Evolutionary conservation across 345 rosid species (phyloP).

Genomic region (rapeseed (Brassica napus)): Da-Ae NC_063445.1:21182501-21183000

Average conservation of each 20-base stretch:
- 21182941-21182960: conserved; percentile 46
- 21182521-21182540: not conserved
- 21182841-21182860: conserved; percentile 96
- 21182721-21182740: not conserved
- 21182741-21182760: conserved; percentile 11
- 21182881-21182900: conserved; percentile 41
- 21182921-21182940: not conserved
- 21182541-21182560: not conserved
- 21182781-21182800: conserved; percentile 84
- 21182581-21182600: conserved; percentile 72
- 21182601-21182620: conserved; percentile 97
- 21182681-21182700: not conserved
- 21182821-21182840: conserved; percentile 95
- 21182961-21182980: conserved; percentile 97
- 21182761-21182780: conserved; percentile 69
- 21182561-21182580: not conserved
- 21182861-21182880: conserved; percentile 94
- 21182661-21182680: conserved; percentile 68
- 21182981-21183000: conserved; percentile 87
- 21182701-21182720: not conserved
- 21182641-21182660: conserved; percentile 90
- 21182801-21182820: conserved; percentile 94
- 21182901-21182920: too few relatives aligned
- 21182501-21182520: conserved; percentile 17
- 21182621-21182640: conserved; percentile 94